Evolutionary conservation across 148 eudicot species (phyloP).

Genomic region (Dysphania ambrosioides): DNA sequence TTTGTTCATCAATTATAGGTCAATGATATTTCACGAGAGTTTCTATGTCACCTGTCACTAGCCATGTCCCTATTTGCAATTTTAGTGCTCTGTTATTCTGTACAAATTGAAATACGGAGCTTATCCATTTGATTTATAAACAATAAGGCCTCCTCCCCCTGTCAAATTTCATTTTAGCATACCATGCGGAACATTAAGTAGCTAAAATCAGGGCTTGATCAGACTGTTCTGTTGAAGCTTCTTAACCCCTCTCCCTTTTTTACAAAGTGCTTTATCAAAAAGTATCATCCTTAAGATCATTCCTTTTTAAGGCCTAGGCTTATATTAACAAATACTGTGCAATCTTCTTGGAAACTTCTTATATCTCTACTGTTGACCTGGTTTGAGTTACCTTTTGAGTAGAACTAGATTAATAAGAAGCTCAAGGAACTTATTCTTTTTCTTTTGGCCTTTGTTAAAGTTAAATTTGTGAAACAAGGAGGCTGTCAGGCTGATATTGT

Average conservation of each 20-base stretch:
- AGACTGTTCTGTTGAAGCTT: not conserved
- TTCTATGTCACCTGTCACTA: not conserved
- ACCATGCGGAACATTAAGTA: not conserved
- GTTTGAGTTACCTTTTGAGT: not conserved
- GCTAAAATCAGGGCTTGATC: not conserved
- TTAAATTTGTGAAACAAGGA: not conserved
- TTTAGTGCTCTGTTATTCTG: not conserved
- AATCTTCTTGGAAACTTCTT: constrained; percentile 4
- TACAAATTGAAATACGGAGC: not conserved
- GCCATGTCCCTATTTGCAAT: not conserved
- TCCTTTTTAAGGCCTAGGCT: not conserved
- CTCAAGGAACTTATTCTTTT: not conserved
- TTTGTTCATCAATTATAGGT: constrained; percentile 9
- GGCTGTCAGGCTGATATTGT: not conserved
- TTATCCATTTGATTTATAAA: not conserved
- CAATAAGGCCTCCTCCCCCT: not conserved
- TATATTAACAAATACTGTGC: not conserved
- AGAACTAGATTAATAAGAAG: not conserved
- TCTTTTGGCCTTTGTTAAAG: not conserved
- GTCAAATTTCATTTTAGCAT: not conserved
- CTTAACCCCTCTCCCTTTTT: not conserved
- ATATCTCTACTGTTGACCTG: not conserved
- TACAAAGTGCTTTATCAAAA: not conserved
- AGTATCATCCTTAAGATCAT: not conserved
- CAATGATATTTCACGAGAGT: not conserved